Base-by-base conservation (phyloP, 768 basidiomycete genomes). In the Phanerodontia chrysosporium region DNA sequence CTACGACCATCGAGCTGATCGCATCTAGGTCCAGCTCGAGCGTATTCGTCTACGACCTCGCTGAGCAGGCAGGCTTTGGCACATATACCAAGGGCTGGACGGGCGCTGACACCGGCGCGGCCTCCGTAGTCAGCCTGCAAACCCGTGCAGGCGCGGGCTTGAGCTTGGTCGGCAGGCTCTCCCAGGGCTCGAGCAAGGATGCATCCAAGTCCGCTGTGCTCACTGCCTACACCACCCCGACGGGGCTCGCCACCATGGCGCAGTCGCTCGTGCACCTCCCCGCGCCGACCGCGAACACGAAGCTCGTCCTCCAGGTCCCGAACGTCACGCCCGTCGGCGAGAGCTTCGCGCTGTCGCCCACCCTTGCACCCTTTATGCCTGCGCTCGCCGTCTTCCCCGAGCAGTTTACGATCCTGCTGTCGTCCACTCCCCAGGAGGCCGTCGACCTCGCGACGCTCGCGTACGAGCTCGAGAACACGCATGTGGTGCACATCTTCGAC, bases 401-500 rank as follows among this genome's bases (percentile, higher is more conserved):
- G 58, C 78, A 83, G 57, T 77, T 89, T 55, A 80, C 86, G 16
- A 79, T 97, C 44, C 73, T 97, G 51, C 79, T 96, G 57, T 95
- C 94, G 39, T 86, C 92, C 2, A 87, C 90, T 3, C 85, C 93
- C 0, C 87, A 90, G 63, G 92, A 97, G 70, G 79, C 90, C 16
- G 81, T 87, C 49, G 89, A 92, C 66, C 82, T 93, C 57, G 83
- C 94, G 2, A 67, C 82, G 27, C 78, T 92, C 49, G 79, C 92
- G n/a, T 95, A 95, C 76, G 79, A 78, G 59, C 72, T 90, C 51
- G 78, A 79, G 16, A 70, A 75, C 21, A 80, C 75, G 44, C 92
- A 96, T 72, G 85, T 91, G 58, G 80, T 95, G 57, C 94, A 98
- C 71, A 75, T 98, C 44, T 95, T 98, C 68, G 95, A 98, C 72